phyloP scores from a whole-genome alignment of 345 rosid genomes.

The Populus simonii region DNA sequence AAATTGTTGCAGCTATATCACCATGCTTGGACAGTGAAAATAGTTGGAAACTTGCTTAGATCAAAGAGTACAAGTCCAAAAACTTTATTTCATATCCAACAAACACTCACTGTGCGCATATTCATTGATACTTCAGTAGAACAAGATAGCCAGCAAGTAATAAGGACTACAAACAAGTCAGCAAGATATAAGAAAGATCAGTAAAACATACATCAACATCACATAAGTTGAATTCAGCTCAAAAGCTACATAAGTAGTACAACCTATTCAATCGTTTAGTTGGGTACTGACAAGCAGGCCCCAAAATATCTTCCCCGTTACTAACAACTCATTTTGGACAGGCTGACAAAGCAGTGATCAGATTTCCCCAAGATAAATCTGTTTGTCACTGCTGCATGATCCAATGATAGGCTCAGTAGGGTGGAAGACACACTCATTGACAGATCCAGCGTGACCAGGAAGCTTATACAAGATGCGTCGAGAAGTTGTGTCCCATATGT shows the following conservation, averaged over 20 bases:
- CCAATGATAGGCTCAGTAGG: slow-evolving; percentile 86
- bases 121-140: no score
- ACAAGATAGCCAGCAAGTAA: neutral
- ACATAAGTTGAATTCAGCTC: neutral
- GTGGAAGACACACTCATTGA: slow-evolving; percentile 83
- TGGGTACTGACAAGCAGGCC: neutral
- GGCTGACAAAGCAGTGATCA: slow-evolving; percentile 26
- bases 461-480: slow-evolving; percentile 85
- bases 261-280: neutral
- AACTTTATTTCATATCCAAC: neutral
- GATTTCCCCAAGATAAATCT: slow-evolving; percentile 89
- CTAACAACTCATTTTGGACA: neutral
- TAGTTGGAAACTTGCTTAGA: neutral
- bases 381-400: slow-evolving; percentile 94
- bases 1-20: neutral
- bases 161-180: neutral
- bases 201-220: slow-evolving; percentile 5
- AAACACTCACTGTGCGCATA: neutral
- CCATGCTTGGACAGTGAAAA: no score
- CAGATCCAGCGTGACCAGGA: slow-evolving; percentile 92
- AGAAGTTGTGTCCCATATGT: slow-evolving; percentile 92
- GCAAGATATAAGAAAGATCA: neutral
- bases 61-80: neutral
- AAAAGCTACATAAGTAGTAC: slow-evolving; percentile 12
- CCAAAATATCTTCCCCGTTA: neutral